Evolutionary conservation across 2,329 filamentous ascomycete species (phyloP), one percentile per base, ranked within the genome.

Genomic region (Macroventuria anomochaeta): DNA sequence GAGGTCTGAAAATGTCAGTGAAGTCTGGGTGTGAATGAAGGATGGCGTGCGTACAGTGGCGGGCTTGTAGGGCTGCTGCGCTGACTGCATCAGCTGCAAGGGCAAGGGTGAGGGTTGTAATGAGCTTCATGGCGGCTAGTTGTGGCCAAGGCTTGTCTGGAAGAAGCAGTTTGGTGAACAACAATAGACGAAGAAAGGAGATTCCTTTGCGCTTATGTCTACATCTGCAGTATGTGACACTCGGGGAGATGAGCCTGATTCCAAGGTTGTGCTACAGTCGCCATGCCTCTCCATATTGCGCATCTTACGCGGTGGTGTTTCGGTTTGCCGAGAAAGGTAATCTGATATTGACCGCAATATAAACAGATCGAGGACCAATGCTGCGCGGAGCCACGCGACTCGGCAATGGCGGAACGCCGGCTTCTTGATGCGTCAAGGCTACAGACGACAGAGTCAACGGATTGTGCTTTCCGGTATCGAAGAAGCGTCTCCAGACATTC

Each of bases 41-140:
- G n/a, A 21, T 7, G 26, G 20, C 12, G 11, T 38, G 26, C 29
- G 18, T 51, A 51, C 39, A 69, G 39, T 71, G 69, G 15, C 67
- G 62, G 20, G 67, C 61, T 51, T 68, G 61, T 11, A 71, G 58
- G 26, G 56, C 62, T 8, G 64, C 67, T 26, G 61, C 58, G 32
- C 47, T 65, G 41, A 61, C 64, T 17, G 58, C 48, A 17, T 58
- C 48, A 15, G 63, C 54, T 20, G 62, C 60, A 15, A 67, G 31
- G 4, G 62, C 64, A 21, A 65, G 33, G 31, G 50, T 37, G 46
- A 70, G 51, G 34, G 63, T 48, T 6, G 58, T 57, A 15, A 55
- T 55, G 41, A 72, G 43, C 58, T 66, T 70, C 69, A 72, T 72
- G 29, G 11, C 59, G 55, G 41, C 8, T 3, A 21, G n/a, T 25